Base-by-base conservation (phyloP, 805 yeast species). In the Pichia cephalocereana region DNA sequence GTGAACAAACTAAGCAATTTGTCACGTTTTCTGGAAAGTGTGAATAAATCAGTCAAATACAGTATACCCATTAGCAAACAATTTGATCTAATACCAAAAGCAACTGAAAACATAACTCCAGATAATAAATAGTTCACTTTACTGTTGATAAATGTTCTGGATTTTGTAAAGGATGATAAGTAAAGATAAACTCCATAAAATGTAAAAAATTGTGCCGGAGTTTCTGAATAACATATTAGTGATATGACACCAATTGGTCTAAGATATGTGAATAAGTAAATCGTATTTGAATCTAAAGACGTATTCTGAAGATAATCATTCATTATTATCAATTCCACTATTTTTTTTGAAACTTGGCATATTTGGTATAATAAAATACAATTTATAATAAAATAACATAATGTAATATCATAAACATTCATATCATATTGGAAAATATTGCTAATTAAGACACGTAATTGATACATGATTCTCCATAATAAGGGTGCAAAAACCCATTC, bases 401-500 rank as follows among this genome's bases (percentile, higher is more conserved):
- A 52, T 2, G 83, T 65, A 28, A 72, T 71, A 17, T 58, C 55
- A 59, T 78, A 77, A 44, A 77, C 67, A 36, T 60, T 52, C 8
- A 46, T 11, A 23, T 54, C 44, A 19, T 10, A 38, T 7, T 12
- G 14, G 14, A 30, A 30, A 10, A 30, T 9, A 30, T 3, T 10
- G 8, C 8, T 12, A 8, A 30, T 30, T 12, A 38, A 7, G 5
- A 12, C 26, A 18, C 40, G 40, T 18, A 38, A 18, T 11, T 4
- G 2, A 26, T 45, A 36, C 41, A 63, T 44, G 4, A 81, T 42
- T 26, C 76, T 59, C 69, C 83, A 74, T 95, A 96, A 91, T 2
- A 79, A 59, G 11, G 85, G 85, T 28, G 95, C 80, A 61, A 87
- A 91, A 6, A 95, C 97, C 73, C 79, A 85, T 65, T 89, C 95